Percentiles rank a stretch among this genome's conserved stretches.
Conservation (phyloP, 345 rosid genomes). For the Eucalyptus caleyi region DNA sequence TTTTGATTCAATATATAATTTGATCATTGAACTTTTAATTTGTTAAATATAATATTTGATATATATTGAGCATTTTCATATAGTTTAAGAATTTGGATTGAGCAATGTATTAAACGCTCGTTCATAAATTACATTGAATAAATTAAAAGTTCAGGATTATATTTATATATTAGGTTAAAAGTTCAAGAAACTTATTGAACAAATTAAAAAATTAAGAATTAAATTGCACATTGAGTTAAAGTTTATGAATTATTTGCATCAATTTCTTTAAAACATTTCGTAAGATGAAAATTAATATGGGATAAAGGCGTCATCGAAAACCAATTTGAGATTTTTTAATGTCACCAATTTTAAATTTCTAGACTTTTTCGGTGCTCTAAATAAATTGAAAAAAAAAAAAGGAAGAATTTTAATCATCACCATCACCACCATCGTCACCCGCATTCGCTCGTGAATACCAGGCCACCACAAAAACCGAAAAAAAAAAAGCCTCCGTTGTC, state of each 20-base stretch:
- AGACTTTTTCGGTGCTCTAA: neutral
- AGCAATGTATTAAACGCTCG: fast-evolving
- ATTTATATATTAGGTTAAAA: too few species aligned
- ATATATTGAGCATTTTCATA: too few species aligned
- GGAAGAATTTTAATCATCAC: neutral
- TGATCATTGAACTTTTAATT: fast-evolving
- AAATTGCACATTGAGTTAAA: fast-evolving
- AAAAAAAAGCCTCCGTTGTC: neutral
- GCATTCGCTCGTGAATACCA: neutral
- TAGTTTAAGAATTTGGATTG: too few species aligned
- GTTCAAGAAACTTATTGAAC: too few species aligned
- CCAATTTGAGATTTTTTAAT: neutral
- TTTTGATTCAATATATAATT: fast-evolving
- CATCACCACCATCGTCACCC: neutral
- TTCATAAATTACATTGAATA: fast-evolving
- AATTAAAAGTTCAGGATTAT: fast-evolving
- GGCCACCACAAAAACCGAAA: neutral
- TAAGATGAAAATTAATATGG: fast-evolving
- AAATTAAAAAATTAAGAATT: fast-evolving
- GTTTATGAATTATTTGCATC: fast-evolving
- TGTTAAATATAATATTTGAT: fast-evolving
- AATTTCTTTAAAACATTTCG: neutral
- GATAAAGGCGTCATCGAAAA: neutral
- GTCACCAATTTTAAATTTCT: neutral
- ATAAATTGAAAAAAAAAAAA: neutral